Evolutionary conservation across 2,329 filamentous ascomycete genomes (phyloP), one percentile per base, ranked within the genome.

Genomic region (Venturiaceae sp.): DNA sequence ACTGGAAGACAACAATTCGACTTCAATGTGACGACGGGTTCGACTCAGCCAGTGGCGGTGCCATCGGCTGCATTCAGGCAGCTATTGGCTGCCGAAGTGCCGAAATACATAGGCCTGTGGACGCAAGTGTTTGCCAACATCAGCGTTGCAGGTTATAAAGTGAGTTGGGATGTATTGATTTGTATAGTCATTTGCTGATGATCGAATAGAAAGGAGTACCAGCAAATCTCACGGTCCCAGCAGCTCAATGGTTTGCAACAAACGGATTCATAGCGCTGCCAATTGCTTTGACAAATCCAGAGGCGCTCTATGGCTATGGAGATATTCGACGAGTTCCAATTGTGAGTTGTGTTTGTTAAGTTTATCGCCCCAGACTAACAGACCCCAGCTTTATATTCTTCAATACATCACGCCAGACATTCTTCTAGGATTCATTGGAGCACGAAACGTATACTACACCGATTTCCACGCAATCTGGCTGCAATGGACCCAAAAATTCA

Each of bases 401-500:
- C 66, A 71, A 59, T 72, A 72, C 65, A 69, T 72, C 30, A 70
- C 69, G 2, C 70, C 70, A 16, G 70, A 72, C 55, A 66, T 72
- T n/a, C 60, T 72, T 8, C 69, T 67, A 13, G 69, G 65, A 14
- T 71, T 71, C 58, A 63, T 71, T 46, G 70, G 70, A 13, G 57
- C 66, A n/a, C 69, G 68, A 58, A 62, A 66, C 26, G 70, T 69
- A 8, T 72, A 71, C 63, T 71, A 70, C 62, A 69, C 55, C 53
- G 70, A 72, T 58, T 72, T 72, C 57, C 66, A 72, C 61, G 68
- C 68, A 58, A 67, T 71, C 55, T 71, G 66, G 41, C 63, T 66
- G 8, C 62, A 71, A 55, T 72, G 66, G 58, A 57, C 64, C 13
- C 66, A 67, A 53, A 68, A 68, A 28, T 60, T 64, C 54, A 58